Evolutionary conservation across 139 green algal genomes (phyloP).

Genomic region (Deuterostichococcus epilithicus): DNA sequence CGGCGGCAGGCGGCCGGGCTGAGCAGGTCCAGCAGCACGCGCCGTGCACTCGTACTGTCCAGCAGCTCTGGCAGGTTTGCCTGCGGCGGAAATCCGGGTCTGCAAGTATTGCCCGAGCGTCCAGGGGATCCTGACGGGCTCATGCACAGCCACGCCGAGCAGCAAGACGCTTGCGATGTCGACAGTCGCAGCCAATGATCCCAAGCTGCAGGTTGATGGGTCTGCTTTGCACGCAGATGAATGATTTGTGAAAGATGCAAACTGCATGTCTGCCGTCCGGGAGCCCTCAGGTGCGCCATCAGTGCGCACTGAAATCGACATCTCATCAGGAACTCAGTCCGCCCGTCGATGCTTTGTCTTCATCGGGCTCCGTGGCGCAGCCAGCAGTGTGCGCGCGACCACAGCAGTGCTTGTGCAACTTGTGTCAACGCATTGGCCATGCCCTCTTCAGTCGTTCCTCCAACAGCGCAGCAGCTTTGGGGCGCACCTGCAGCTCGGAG

Average conservation of each 20-base stretch:
- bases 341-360: slow-evolving; percentile 76
- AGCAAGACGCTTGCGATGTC: not conserved
- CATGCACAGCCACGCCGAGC: not conserved
- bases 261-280: not conserved
- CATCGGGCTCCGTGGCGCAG: slow-evolving; percentile 30
- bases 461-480: not conserved
- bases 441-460: not conserved
- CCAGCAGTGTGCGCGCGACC: not conserved
- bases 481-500: slow-evolving; percentile 54
- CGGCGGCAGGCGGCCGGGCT: slow-evolving; percentile 23
- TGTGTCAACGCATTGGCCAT: not conserved
- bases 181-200: not conserved
- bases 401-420: not conserved
- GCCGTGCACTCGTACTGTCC: slow-evolving; percentile 39
- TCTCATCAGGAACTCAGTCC: slow-evolving; percentile 70
- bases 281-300: slow-evolving; percentile 45
- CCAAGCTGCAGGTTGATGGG: not conserved
- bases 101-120: no score
- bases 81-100: slow-evolving; percentile 49
- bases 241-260: not conserved
- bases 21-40: slow-evolving; percentile 72
- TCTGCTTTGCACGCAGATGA: not conserved
- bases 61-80: slow-evolving; percentile 44
- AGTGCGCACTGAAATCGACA: slow-evolving; percentile 49
- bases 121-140: not conserved